Evolutionary conservation across 768 basidiomycete species (phyloP).

Genomic region (Mycena maculata): DNA sequence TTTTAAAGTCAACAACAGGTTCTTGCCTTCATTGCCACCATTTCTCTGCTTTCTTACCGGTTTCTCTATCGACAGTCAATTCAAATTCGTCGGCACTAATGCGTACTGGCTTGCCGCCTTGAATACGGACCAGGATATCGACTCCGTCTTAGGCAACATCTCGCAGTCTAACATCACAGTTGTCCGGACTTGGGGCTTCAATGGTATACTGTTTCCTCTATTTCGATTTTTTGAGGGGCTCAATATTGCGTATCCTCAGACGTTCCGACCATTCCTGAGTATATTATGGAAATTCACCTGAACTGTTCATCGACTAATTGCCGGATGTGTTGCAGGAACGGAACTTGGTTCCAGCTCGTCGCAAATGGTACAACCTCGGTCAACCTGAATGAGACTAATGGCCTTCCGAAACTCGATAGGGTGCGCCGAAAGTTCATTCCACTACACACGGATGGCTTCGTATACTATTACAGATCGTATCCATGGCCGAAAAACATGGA

Average conservation of each 20-base stretch:
- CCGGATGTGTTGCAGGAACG: constrained; percentile 59
- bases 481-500: constrained; percentile 61
- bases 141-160: constrained; percentile 67
- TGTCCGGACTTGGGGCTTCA: constrained; percentile 79
- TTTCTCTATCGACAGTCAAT: constrained; percentile 44
- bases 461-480: constrained; percentile 16
- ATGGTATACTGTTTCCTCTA: constrained; percentile 53
- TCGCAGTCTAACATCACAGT: constrained; percentile 66
- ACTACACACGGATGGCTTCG: constrained; percentile 45
- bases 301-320: constrained; percentile 56
- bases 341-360: constrained; percentile 74
- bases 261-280: constrained; percentile 26
- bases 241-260: constrained; percentile 3
- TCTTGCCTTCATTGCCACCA: constrained; percentile 5
- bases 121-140: constrained; percentile 66
- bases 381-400: constrained; percentile 67
- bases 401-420: constrained; percentile 72
- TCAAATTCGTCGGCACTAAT: constrained; percentile 66
- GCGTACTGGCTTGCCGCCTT: constrained; percentile 74
- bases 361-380: constrained; percentile 64
- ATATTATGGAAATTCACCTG: background rate
- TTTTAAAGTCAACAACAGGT: constrained; percentile 70
- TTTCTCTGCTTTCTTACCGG: constrained; percentile 44
- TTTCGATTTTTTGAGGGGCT: constrained; percentile 12
- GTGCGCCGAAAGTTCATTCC: constrained; percentile 40